Evolutionary conservation across 371 early-diverging fungal species (phyloP), one percentile per base, ranked within the genome.

Genomic region (Lichtheimia ornata): DNA sequence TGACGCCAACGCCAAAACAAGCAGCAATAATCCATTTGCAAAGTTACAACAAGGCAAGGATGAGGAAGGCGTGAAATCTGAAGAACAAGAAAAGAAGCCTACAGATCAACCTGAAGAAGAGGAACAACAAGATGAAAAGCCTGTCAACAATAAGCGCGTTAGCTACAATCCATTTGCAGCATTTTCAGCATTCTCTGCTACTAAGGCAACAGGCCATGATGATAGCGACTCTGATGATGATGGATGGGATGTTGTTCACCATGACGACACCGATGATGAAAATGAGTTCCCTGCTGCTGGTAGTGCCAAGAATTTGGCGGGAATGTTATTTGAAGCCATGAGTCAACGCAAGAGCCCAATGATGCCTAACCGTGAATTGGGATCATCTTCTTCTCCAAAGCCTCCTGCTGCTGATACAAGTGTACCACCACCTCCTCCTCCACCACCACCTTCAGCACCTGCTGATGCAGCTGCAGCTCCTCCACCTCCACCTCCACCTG

Each of bases 131-230:
- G 43, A 47, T 41, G 56, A 56, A 24, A 59, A 50, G 45, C 56
- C 13, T n/a, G 25, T 18, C 17, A 41, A 54, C 18, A 17, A 42
- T 45, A 82, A 82, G 59, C 74, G 82, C 15, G 64, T 74, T 12
- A 82, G 82, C 53, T 82, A 82, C 56, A 82, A 82, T 66, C 82
- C 82, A 5, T 82, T 82, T 62, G 77, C 77, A 25, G 63, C 81
- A 14, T 75, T 74, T 43, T 75, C 81, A 56, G 81, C 81, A 18
- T 75, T 76, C 44, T 70, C 73, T 47, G 79, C 79, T 15, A 74
- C 82, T 14, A 71, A 71, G 47, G 72, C 65, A 5, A 35, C 35
- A 35, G 55, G 61, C 25, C 56, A 62, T 22, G 62, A 63, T 18
- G 59, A 70, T 5, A 69, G 67, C 30, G 77, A 74, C 50, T 63